Percentiles rank a stretch among this genome's conserved stretches.
phyloP scores from a whole-genome alignment of 345 rosid genomes.

The Populus simonii region DNA sequence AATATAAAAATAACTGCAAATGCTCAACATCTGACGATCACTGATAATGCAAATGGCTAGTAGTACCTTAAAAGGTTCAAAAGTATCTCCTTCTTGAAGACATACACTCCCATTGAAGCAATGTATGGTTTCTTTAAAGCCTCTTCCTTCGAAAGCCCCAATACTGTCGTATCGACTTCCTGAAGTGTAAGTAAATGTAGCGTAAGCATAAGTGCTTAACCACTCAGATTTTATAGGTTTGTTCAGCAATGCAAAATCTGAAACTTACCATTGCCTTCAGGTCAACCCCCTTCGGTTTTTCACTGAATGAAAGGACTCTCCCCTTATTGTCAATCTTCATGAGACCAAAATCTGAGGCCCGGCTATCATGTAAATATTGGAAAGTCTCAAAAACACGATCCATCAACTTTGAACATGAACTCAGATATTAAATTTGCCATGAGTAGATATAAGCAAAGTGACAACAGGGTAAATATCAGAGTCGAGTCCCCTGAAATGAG shows the following conservation, averaged over 20 bases:
- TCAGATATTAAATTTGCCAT: neutral
- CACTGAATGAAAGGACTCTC: conserved; percentile 75
- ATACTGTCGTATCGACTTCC: conserved; percentile 84
- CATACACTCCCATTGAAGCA: conserved; percentile 95
- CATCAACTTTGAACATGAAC: neutral
- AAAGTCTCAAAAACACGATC: conserved; percentile 11
- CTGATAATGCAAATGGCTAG: neutral
- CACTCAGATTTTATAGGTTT: neutral
- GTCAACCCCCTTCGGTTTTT: conserved; percentile 80
- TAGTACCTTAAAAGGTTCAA: conserved; percentile 82
- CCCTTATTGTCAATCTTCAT: conserved; percentile 94
- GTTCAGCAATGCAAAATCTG: neutral
- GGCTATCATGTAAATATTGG: conserved; percentile 51
- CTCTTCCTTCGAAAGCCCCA: conserved; percentile 78
- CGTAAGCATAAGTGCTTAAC: neutral
- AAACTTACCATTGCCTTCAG: conserved; percentile 76
- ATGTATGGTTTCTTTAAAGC: conserved; percentile 89
- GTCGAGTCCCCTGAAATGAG: too few relatives aligned
- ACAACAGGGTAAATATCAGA: too few relatives aligned
- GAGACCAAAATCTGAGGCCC: conserved; percentile 95
- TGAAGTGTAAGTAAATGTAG: conserved; percentile 11
- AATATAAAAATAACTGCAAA: too few relatives aligned
- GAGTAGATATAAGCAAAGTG: neutral
- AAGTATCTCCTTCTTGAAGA: conserved; percentile 93
- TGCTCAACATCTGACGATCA: neutral